These are phyloP conservation scores for Aotearoamyces nothofagi DNA, from an alignment of 2,329 filamentous ascomycete species.

Conservation along the genomic window DNA sequence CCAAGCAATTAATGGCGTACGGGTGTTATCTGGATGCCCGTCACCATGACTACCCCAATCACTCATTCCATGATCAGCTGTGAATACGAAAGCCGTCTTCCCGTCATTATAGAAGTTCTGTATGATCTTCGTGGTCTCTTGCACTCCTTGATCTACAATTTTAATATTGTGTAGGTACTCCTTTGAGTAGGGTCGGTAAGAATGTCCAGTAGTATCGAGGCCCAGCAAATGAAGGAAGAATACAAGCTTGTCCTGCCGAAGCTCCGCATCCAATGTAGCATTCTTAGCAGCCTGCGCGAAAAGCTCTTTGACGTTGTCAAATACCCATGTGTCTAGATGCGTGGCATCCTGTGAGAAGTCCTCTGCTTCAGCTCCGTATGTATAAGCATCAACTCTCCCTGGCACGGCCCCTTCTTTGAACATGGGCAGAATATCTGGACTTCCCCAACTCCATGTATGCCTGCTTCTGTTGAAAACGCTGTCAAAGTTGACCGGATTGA, in stretches of 20 bases:
- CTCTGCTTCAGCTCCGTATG: slow-evolving; percentile 71
- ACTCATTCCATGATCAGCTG: slow-evolving; percentile 97
- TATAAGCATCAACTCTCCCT: slow-evolving; percentile 74
- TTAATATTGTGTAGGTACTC: slow-evolving; percentile 94
- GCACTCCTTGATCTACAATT: slow-evolving; percentile 79
- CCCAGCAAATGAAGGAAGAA: slow-evolving; percentile 94
- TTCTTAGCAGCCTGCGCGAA: slow-evolving; percentile 72
- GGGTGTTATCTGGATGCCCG: slow-evolving; percentile 91
- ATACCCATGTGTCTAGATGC: slow-evolving; percentile 84
- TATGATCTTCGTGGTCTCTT: slow-evolving; percentile 68
- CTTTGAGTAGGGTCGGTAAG: slow-evolving; percentile 77
- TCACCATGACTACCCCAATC: slow-evolving; percentile 99
- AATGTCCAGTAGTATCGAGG: slow-evolving; percentile 79
- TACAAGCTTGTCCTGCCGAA: slow-evolving; percentile 75
- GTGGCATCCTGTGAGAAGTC: slow-evolving; percentile 78
- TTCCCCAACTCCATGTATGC: slow-evolving; percentile 99
- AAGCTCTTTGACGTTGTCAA: slow-evolving; percentile 78
- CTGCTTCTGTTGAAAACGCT: slow-evolving; percentile 94
- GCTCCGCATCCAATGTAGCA: slow-evolving; percentile 51
- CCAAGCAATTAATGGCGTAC: slow-evolving; percentile 87
- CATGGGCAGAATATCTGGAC: slow-evolving; percentile 94
- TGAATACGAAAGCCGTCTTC: slow-evolving; percentile 90
- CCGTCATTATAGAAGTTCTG: slow-evolving; percentile 73
- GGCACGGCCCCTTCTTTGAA: slow-evolving; percentile 86
- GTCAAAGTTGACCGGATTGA: slow-evolving; percentile 97